Evolutionary conservation across 345 rosid species (phyloP).

Genomic region (Geranium rotundifolium): DNA sequence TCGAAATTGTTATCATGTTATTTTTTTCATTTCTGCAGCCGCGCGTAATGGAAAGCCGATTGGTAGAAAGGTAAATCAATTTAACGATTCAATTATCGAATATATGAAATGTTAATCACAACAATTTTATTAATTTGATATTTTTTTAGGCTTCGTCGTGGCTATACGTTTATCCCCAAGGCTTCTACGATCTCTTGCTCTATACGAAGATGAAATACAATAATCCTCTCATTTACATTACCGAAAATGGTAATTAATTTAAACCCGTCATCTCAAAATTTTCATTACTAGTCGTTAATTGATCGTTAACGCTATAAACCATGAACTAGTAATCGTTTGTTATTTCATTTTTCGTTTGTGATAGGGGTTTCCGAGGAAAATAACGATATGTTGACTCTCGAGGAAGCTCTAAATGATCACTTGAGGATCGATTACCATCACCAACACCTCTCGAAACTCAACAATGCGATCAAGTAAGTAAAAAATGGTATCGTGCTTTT

Average conservation of each 20-base stretch:
- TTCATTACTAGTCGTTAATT: too few relatives aligned
- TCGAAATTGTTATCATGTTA: too few relatives aligned
- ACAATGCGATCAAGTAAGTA: conserved; percentile 24
- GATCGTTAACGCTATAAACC: too few relatives aligned
- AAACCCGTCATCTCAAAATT: too few relatives aligned
- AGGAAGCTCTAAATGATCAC: conserved; percentile 24
- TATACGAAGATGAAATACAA: conserved; percentile 20
- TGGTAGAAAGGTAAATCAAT: conserved; percentile 10
- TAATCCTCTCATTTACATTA: conserved; percentile 29
- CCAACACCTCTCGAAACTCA: conserved; percentile 21
- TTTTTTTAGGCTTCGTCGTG: conserved; percentile 9
- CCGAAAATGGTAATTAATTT: conserved; percentile 22
- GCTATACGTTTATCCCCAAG: conserved; percentile 19
- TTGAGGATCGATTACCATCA: conserved; percentile 22
- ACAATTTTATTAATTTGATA: background rate
- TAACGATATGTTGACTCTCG: conserved; percentile 14
- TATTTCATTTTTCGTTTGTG: background rate
- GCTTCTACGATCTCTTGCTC: conserved; percentile 14
- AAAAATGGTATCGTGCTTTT: too few relatives aligned
- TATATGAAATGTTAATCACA: background rate
- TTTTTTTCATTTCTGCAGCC: background rate
- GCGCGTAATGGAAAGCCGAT: conserved; percentile 15
- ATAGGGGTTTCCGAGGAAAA: conserved; percentile 25
- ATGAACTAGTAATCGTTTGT: too few relatives aligned
- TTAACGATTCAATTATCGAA: background rate